Evolutionary conservation across 225 moss, liverwort and hornwort species (phyloP), one percentile per base, ranked within the genome.

Genomic region (Thuidium tamariscinum): DNA sequence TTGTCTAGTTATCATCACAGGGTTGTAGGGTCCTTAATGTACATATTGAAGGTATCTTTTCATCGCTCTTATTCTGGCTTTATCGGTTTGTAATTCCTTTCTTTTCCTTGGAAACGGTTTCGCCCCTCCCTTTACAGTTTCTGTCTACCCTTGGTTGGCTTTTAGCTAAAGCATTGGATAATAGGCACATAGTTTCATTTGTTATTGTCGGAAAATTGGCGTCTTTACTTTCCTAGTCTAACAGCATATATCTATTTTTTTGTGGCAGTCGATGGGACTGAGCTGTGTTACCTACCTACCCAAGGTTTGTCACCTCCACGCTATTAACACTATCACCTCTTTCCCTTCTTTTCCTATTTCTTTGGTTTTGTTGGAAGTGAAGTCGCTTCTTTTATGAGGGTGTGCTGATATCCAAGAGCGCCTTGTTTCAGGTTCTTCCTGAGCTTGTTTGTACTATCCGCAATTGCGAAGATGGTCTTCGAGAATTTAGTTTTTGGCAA

Each of bases 261-360:
- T 29, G n/a, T n/a, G n/a, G 95, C 95, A 98, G 98, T 94, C 95
- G 74, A 97, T 99, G 98, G 98, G 96, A 74, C 95, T 97, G n/a
- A 96, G 92, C 80, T 99, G 94, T 92, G 98, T 99, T 73, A 96
- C 96, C 32, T 99, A 97, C 88, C 91, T 99, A 85, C 97, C 98
- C 52, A 99, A 97, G 95, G 98, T 99, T 87, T 83, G 89, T 79
- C 59, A 86, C 76, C 75, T 77, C 64, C 65, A 67, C 61, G 22
- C 17, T 81, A 69, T 86, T n/a, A 32, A 86, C 61, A 17, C 32
- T 76, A 68, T 25, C 13, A 46, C 10, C 48, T 76, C n/a, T 60
- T 77, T n/a, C 22, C 16, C 13, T 46, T 46, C 26, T 48, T 69
- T 29, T 10, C 12, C 20, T 52, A 27, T 71, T 56, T 74, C 30